Base-by-base conservation (phyloP, 768 basidiomycete genomes). In the Tulasnella sp. region DNA sequence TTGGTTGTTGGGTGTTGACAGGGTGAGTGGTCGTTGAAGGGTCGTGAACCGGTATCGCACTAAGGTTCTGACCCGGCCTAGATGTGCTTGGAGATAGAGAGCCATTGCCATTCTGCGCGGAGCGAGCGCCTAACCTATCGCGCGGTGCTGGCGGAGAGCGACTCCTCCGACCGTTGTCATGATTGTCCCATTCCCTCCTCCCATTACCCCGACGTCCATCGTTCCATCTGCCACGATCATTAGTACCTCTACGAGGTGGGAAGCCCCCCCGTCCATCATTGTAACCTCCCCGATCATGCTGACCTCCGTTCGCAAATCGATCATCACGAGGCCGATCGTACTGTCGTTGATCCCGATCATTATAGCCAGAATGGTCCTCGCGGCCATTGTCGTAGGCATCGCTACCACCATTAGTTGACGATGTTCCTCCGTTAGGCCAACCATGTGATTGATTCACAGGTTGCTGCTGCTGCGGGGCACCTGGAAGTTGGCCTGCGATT, bases 241-340 rank as follows among this genome's bases (percentile, higher is more conserved):
- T 15, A 38, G 15, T 7, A 15, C 34, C 15, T 38, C 34, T 15
- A 38, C 34, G 34, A 38, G 34, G 15, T 38, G 46, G 19, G 19
- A 48, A 22, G 46, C 11, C 27, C 46, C 27, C 46, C 7, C 34
- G 57, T 11, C 21, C 10, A 77, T 53, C 87, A 89, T 51, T 86
- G 83, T 72, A 84, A 85, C 61, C 70, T 74, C 69, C 80, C 75
- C 64, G 72, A 71, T 69, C 76, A 75, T 57, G 70, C 67, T 55
- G 72, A 71, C 62, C 75, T 61, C 71, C 66, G 63, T 74, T 66
- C 66, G 67, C 34, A 38, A 38, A 56, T 73, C 74, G 63, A 58
- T 22, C 72, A 66, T 25, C 49, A 27, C 21, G 12, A 19, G 22
- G 41, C 30, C 51, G 30, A 21, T 8, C 50, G 49, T 25, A 30